Evolutionary conservation across 1,284 basidiomycete species (phyloP), one percentile per base, ranked within the genome.

Genomic region (Ganoderma resinaceum): DNA sequence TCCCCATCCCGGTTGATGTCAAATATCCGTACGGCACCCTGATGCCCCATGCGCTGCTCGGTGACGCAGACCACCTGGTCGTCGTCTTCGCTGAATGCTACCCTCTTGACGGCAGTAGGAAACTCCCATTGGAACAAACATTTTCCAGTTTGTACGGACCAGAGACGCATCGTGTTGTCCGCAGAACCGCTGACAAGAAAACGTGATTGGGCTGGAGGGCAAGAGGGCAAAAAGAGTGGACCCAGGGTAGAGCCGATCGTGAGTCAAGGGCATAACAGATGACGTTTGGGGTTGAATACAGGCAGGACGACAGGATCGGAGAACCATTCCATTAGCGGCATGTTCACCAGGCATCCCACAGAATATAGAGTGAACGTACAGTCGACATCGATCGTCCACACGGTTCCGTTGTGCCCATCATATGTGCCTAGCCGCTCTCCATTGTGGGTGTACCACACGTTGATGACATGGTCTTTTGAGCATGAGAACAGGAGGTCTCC

Each of bases 371-470:
- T 52, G 46, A 18, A 88, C 95, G 83, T 81, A 98, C 95, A 91
- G 84, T 99, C 97, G 68, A 96, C 91, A 80, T 98, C 97, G 74
- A 98, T 89, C 68, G 95, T 96, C 97, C 98, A 99, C 42, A 99
- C 95, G 2, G 95, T 89, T 74, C 97, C 97, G 78, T 99, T 99
- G 82, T 99, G 92, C 57, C 96, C 98, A 66, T 96, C 91, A 80
- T 98, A 99, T 66, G 98, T 99, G 61, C 97, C 98, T 76, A 99
- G 83, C 69, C 98, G 87, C 85, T 99, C 97, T 73, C 98, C 98
- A 78, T 99, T 99, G 78, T 98, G 95, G n/a, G 97, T 94, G 83
- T 91, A 99, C 96, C 97, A 98, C 62, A 95, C 96, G 78, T 98
- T 99, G 81, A 99, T 95, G 76, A 95, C 81, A 76, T 93, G 89